Evolutionary conservation across 179 eudicot genomes (phyloP).

Genomic region (Heliamphora pulchella): DNA sequence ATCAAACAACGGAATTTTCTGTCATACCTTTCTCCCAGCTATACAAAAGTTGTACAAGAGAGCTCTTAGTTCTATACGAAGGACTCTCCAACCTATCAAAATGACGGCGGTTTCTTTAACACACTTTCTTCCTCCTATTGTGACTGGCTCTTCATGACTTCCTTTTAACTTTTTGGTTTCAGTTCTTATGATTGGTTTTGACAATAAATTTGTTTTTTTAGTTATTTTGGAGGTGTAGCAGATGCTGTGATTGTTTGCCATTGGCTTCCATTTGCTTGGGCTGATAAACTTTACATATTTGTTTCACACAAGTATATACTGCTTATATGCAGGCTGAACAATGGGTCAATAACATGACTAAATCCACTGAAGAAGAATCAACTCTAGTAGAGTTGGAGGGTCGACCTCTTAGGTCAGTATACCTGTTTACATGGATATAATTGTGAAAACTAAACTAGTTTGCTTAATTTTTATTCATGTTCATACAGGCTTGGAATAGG

Average conservation of each 20-base stretch:
- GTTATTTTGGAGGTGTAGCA: neutral
- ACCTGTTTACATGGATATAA: neutral
- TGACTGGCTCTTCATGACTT: neutral
- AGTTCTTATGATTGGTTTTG: neutral
- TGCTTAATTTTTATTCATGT: neutral
- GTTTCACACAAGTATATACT: neutral
- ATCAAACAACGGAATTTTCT: too few relatives aligned
- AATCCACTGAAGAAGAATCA: conserved; percentile 22
- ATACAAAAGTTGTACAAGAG: too few relatives aligned
- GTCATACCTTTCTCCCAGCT: too few relatives aligned
- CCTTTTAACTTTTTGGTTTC: neutral
- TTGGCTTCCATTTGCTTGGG: neutral
- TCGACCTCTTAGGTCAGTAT: conserved; percentile 38
- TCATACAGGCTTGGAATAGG: conserved; percentile 70
- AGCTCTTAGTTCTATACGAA: too few relatives aligned
- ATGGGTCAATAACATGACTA: conserved; percentile 40
- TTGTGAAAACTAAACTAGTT: neutral
- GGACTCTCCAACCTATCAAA: too few relatives aligned
- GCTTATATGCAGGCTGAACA: conserved; percentile 35
- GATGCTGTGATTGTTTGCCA: neutral
- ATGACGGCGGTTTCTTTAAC: too few relatives aligned
- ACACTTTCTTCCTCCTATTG: too few relatives aligned
- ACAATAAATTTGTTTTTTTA: neutral
- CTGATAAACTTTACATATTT: neutral
- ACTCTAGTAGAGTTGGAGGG: conserved; percentile 28